Evolutionary conservation across 352 stramenopile species (phyloP), one percentile per base, ranked within the genome.

Genomic region (Globisporangium nunn): DNA sequence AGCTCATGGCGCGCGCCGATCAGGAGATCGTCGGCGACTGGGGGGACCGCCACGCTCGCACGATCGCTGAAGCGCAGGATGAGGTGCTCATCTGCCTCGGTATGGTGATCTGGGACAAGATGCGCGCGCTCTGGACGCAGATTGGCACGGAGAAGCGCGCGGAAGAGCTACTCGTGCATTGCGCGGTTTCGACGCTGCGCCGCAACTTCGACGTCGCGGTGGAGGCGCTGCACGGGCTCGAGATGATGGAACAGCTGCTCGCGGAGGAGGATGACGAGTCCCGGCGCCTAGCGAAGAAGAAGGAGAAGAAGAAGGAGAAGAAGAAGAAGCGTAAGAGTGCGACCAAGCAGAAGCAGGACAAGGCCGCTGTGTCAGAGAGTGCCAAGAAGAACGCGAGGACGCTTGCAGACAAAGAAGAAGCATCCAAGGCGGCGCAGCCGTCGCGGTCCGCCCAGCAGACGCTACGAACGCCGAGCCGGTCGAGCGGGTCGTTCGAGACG

Each of bases 21-120:
- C 84, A 94, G 51, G 80, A 94, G 58, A 72, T 92, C 40, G 79
- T 92, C 0, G 77, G 83, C 8, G 81, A 92, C 55, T 92, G 81
- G 81, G 81, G 81, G 2, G 84, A 94, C 47, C 80, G 84, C 3
- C 84, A 94, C 46, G 84, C 84, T 41, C 81, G 84, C 0, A 94
- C 84, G 39, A 91, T 94, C 59, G 79, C 84, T 0, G 84, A 94
- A 54, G 84, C 84, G 12, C 84, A 94, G 53, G 84, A 94, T 56
- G 84, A 94, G 66, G 84, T 94, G 52, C 73, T 94, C 28, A 90
- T 88, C 41, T 94, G 84, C 58, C 65, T 94, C 3, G 84, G 84
- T 0, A 91, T 94, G 69, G 80, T 94, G 35, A 91, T 94, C 59
- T 94, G 84, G 84, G 84, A 94, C 47, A 94, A 94, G 50, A 73